A percentile compares a stretch with the other conserved stretches of the same genome.
phyloP scores from a whole-genome alignment of 805 yeast genomes.

The Candida tallmaniae region DNA sequence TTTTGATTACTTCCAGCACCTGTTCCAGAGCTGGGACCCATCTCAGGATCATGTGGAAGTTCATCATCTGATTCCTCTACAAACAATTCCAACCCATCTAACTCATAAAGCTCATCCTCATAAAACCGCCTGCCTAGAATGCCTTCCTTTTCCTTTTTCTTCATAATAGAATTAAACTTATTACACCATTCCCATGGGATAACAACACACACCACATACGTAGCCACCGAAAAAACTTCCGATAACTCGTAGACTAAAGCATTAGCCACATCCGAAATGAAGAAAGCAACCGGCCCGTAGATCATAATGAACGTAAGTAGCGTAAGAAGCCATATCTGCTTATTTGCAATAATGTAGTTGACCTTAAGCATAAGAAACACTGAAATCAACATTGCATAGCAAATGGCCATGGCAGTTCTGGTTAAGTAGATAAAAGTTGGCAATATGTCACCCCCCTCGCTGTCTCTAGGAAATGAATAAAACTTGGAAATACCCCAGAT shows the following conservation, averaged over 20 bases:
- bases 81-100: conserved; percentile 36
- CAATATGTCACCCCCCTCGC: conserved; percentile 50
- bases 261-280: conserved; percentile 71
- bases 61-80: conserved; percentile 27
- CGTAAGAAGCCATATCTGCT: conserved; percentile 51
- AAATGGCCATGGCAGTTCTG: conserved; percentile 64
- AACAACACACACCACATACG: conserved; percentile 67
- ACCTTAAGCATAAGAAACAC: conserved; percentile 52
- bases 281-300: conserved; percentile 61
- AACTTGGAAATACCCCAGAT: conserved; percentile 69
- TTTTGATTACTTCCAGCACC: neutral
- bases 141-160: conserved; percentile 61
- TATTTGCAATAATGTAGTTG: conserved; percentile 45
- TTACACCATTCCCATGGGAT: conserved; percentile 87
- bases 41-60: neutral
- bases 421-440: conserved; percentile 74
- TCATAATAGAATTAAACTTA: conserved; percentile 53
- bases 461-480: conserved; percentile 28
- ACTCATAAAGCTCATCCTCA: conserved; percentile 56
- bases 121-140: conserved; percentile 70
- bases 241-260: conserved; percentile 72
- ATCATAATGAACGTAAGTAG: conserved; percentile 51
- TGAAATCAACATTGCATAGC: conserved; percentile 61
- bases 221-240: conserved; percentile 67
- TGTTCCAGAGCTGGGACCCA: neutral